Base-by-base conservation (phyloP, 208 protist species). In the Trypanosoma platydactyli region DNA sequence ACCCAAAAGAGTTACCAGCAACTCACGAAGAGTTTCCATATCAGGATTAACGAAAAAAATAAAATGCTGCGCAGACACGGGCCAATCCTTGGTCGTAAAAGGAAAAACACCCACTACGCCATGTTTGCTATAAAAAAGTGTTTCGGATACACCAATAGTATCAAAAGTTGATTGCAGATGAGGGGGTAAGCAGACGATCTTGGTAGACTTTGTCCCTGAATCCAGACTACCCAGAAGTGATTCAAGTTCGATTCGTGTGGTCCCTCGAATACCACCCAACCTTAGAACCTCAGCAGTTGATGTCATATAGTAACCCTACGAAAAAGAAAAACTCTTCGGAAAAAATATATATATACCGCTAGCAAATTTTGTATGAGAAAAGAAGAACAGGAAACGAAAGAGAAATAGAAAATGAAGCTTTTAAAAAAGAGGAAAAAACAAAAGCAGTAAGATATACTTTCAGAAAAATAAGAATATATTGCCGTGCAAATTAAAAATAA, bases 1-100 rank as follows among this genome's bases (percentile, higher is more conserved):
- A 15, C 73, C 78, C 5, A 86, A 68, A 7, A 95, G n/a, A 54
- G 82, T 82, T 12, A 73, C 51, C 0, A 87, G 71, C 20, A 95
- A 51, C 16, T 68, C 53, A 4, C 76, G 69, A 54, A 85, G 65
- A 30, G 42, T 64, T 53, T 80, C 77, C 2, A 86, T 29, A 62
- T 89, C 76, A 15, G 57, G 49, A 56, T 68, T 63, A 5, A 70
- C 35, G 33, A 72, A 48, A 64, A 72, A 77, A 50, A 72, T 35
- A 15, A 45, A 50, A 35, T 63, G 56, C 27, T 77, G 22, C 41
- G 65, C 65, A 42, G 46, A 45, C 16, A 55, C 33, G 45, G 63
- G 22, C 27, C 6, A 24, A 51, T 41, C 52, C 29, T 77, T 46
- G 48, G 3, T 41, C 20, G 24, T 42, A 44, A 71, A 71, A 30